Evolutionary conservation across 345 rosid species (phyloP).

Genomic region (Populus tremula): DNA sequence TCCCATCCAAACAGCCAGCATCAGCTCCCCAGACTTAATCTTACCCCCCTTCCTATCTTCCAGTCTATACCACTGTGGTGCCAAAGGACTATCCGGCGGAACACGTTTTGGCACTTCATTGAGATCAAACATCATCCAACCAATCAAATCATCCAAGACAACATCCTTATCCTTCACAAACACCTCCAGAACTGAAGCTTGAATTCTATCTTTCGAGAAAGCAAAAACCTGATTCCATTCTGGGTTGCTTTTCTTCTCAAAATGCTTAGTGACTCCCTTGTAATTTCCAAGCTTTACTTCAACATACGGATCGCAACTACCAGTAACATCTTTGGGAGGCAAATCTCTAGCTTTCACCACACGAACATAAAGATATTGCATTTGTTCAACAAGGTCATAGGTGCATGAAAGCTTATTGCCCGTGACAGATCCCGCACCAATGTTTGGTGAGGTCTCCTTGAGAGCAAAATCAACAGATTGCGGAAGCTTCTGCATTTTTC

Average conservation of each 20-base stretch:
- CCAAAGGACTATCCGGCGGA: constrained; percentile 35
- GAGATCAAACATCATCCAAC: constrained; percentile 26
- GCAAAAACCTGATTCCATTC: constrained; percentile 37
- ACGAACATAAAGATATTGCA: constrained; percentile 34
- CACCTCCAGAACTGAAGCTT: constrained; percentile 31
- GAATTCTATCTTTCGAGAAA: constrained; percentile 31
- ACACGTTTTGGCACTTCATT: constrained; percentile 31
- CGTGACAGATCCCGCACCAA: constrained; percentile 26
- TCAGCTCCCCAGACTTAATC: constrained; percentile 26
- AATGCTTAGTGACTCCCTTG: constrained; percentile 32
- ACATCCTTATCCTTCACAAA: constrained; percentile 32
- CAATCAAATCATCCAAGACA: constrained; percentile 32
- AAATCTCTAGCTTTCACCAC: constrained; percentile 32
- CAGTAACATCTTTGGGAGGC: constrained; percentile 29
- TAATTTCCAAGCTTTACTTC: constrained; percentile 34
- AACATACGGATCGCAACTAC: constrained; percentile 32
- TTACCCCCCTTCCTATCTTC: constrained; percentile 29
- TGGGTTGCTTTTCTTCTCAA: constrained; percentile 30
- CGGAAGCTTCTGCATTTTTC: constrained; percentile 32
- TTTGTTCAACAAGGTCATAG: constrained; percentile 36
- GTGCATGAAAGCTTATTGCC: constrained; percentile 30
- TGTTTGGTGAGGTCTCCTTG: constrained; percentile 37
- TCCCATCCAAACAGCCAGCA: constrained; percentile 38
- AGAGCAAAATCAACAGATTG: constrained; percentile 29
- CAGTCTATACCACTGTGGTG: constrained; percentile 34